Evolutionary conservation across 192 early-diverging fungal genomes (phyloP), one percentile per base, ranked within the genome.

Genomic region (Pilobolus umbonatus): DNA sequence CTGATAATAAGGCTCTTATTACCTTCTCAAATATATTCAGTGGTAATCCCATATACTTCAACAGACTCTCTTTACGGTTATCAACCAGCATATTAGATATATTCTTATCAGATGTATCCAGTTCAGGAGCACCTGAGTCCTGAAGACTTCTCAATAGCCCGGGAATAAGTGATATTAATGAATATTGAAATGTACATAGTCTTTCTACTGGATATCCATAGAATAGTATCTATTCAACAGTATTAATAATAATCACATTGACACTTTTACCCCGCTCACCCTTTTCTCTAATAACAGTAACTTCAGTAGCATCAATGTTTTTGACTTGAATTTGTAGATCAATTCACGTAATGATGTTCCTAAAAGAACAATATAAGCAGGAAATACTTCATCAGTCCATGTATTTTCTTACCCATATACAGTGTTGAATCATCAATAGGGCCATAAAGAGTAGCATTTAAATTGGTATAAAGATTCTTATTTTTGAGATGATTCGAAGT

Each of bases 161-260:
- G 40, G 89, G 89, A 9, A 91, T 74, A 32, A 91, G 59, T 0
- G 87, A 89, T 9, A 90, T 78, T 36, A 91, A 61, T 25, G 81
- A 81, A 63, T 91, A 91, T 62, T 91, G 87, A 64, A 87, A 90
- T 7, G 85, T 85, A 43, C 85, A 90, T 10, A 91, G 62, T 26
- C 76, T 71, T 55, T 91, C 89, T 5, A 91, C 89, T 42, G 84
- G 83, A 35, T 85, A 83, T n/a, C 89, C 89, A 73, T 88, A 91
- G 65, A 91, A 91, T 44, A 91, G 60, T 40, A 90, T 75, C 85
- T 87, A 71, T 21, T 10, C 5, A 21, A 24, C 29, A 0, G 29
- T 17, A 21, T 15, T 5, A 44, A 35, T 15, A n/a, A n/a, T n/a
- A n/a, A n/a, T n/a, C n/a, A n/a, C 25, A 12, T 10, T 45, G 25